Conservation (phyloP, 202 grass and related monocot species). For the Zoysia matrella region DNA sequence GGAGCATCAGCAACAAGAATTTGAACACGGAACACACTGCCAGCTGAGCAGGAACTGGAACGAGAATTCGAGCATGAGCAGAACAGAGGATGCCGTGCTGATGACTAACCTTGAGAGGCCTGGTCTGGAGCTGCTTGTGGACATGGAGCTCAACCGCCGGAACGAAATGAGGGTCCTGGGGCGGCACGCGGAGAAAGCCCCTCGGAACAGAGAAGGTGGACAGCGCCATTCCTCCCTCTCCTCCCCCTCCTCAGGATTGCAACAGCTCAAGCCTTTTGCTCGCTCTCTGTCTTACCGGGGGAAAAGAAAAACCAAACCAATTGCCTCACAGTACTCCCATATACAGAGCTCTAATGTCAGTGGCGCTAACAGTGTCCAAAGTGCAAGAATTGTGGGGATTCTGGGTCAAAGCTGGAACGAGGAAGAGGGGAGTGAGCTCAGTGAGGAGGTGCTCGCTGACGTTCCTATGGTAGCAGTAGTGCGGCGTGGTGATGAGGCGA, state of each 20-base stretch:
- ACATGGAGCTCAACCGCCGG: not conserved
- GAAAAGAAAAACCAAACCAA: constrained; percentile 16
- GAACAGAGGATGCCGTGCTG: not conserved
- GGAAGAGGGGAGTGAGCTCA: constrained; percentile 25
- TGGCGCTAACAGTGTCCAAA: constrained; percentile 2
- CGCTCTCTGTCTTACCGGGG: not conserved
- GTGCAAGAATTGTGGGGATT: constrained; percentile 2
- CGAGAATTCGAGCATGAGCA: not conserved
- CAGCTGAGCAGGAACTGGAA: not conserved
- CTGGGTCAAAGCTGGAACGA: constrained; percentile 3
- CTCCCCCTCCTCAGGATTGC: constrained; percentile 5
- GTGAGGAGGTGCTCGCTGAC: not conserved
- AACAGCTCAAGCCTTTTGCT: constrained; percentile 12
- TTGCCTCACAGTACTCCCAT: not conserved
- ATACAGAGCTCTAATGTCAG: constrained; percentile 10
- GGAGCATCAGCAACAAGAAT: too few species aligned
- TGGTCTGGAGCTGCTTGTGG: constrained; percentile 40
- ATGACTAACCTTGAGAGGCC: constrained; percentile 54
- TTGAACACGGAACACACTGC: not conserved
- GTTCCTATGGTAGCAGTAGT: not conserved
- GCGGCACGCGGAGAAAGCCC: constrained; percentile 45
- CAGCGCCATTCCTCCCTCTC: constrained; percentile 63
- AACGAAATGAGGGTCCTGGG: constrained; percentile 59
- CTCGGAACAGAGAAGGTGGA: constrained; percentile 53
- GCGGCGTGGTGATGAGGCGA: constrained; percentile 1